Evolutionary conservation across 805 yeast species (phyloP), one percentile per base, ranked within the genome.

Genomic region (Pichia californica): DNA sequence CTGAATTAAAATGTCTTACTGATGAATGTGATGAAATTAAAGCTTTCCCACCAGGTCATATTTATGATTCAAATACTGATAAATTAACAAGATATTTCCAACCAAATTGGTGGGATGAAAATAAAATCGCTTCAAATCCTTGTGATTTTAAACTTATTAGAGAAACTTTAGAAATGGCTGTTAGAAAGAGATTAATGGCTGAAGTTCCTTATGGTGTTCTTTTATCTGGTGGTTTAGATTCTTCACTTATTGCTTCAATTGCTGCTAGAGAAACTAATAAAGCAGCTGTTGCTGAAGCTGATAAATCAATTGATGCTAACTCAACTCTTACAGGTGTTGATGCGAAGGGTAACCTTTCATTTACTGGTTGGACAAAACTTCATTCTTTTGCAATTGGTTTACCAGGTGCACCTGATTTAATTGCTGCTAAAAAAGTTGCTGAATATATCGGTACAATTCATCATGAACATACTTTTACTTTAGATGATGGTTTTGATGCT

Each of bases 181-280:
- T 93, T 44, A 84, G 99, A 75, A 93, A 93, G 85, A 84, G 99
- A 76, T 77, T 93, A 59, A 93, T 93, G 99, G 93, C 98, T 44
- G 99, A 93, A 73, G 99, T 93, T 49, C 98, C 99, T 44, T 93
- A 87, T 67, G 99, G 99, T 71, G 99, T 93, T 37, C 73, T 93
- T 55, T 74, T 93, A 54, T 88, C 96, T 19, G 99, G 99, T 63
- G 99, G 99, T 53, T 77, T 93, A 60, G 99, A 93, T 66, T 88
- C 97, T 37, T 88, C 96, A 19, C 74, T 93, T 67, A 93, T 93
- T 64, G 99, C 99, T 16, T 67, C 99, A 36, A 93, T 93, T 61
- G 99, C 98, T 41, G 93, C 98, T 27, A 78, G 97, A 64, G 99
- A 93, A 71, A 87, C 98, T 47, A 77, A 77, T 49, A 81, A 79